Base-by-base conservation (phyloP, 768 basidiomycete genomes). In the Agrocybe pediades region DNA sequence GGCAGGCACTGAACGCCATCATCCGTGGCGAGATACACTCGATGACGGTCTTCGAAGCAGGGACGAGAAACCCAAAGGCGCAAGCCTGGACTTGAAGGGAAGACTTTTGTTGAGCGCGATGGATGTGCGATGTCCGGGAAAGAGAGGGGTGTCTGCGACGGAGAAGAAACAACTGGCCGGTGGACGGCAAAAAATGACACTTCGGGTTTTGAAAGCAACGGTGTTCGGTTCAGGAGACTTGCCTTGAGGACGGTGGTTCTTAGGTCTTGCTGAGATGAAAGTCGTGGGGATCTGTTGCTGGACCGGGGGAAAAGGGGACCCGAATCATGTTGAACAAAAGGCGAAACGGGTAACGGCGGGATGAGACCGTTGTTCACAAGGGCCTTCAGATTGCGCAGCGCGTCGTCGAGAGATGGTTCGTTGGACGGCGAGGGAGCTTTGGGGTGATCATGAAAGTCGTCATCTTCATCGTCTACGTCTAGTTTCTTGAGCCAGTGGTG, bases 1-100 rank as follows among this genome's bases (percentile, higher is more conserved):
- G 71, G 75, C 16, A 68, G 66, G 29, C 73, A 55, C 17, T 72
- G 63, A 30, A 78, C 65, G 11, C 66, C 73, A 16, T 64, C 71
- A 9, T 70, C 65, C 20, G 68, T 63, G 3, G 75, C 74, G 11
- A 78, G 67, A 73, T 84, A 87, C 3, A 88, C 72, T 23, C 73
- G 68, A 57, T 80, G 71, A 26, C 88, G 76, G 51, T 92, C 88
- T 68, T 92, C 90, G 65, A 89, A 91, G 64, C 86, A 87, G 21
- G 87, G 85, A 3, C 90, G 85, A 30, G 76, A 73, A 56, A 83
- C 75, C 90, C 90, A 92, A n/a, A 71, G 78, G 40, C 76, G 78
- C 42, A 92, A 72, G 50, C 87, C 85, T 13, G 72, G 71, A 62
- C 85, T 86, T 36, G 69, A 68, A n/a, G 62, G 64, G 30, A 70